Percentiles rank a stretch among this genome's conserved stretches.
Evolutionary conservation across 2,329 filamentous ascomycete species (phyloP).

Genomic region (Botrytis pseudocinerea): DNA sequence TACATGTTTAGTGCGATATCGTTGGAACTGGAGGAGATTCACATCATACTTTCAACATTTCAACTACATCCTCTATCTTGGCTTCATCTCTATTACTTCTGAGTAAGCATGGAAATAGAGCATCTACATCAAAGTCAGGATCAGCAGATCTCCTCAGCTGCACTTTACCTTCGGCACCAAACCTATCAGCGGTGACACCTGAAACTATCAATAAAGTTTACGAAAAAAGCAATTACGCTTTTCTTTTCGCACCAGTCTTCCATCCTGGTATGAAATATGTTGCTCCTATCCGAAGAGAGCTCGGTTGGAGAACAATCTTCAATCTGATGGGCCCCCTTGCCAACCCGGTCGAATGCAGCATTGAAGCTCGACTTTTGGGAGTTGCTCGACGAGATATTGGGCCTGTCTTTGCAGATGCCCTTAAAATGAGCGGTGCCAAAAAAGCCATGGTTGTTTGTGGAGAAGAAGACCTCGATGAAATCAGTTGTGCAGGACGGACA

Average conservation of each 20-base stretch:
- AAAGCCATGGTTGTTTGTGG: conserved; percentile 94
- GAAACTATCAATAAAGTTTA: conserved; percentile 73
- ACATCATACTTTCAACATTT: conserved; percentile 98
- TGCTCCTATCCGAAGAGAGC: conserved; percentile 78
- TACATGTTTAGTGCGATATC: conserved; percentile 69
- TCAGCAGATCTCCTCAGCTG: conserved; percentile 87
- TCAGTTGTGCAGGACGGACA: conserved; percentile 85
- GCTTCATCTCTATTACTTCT: conserved; percentile 82
- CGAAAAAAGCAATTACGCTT: conserved; percentile 81
- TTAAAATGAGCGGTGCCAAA: conserved; percentile 70
- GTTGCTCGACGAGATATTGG: conserved; percentile 87
- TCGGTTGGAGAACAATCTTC: conserved; percentile 96
- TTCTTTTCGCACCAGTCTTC: conserved; percentile 94
- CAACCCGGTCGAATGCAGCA: conserved; percentile 79
- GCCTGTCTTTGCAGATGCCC: conserved; percentile 82
- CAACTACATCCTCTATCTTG: conserved; percentile 90
- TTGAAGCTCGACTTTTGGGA: conserved; percentile 91
- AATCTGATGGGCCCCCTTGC: conserved; percentile 91
- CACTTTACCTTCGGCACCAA: conserved; percentile 70
- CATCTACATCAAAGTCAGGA: conserved; percentile 92
- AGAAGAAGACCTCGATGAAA: conserved; percentile 91
- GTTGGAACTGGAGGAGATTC: conserved; percentile 96
- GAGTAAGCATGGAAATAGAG: conserved; percentile 94
- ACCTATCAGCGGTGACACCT: conserved; percentile 73
- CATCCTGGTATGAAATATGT: conserved; percentile 93